Percentiles rank a stretch among this genome's conserved stretches.
These are phyloP conservation scores for Botryosphaeria dothidea DNA, from an alignment of 2,329 filamentous ascomycete species.

Conservation along the genomic window DNA sequence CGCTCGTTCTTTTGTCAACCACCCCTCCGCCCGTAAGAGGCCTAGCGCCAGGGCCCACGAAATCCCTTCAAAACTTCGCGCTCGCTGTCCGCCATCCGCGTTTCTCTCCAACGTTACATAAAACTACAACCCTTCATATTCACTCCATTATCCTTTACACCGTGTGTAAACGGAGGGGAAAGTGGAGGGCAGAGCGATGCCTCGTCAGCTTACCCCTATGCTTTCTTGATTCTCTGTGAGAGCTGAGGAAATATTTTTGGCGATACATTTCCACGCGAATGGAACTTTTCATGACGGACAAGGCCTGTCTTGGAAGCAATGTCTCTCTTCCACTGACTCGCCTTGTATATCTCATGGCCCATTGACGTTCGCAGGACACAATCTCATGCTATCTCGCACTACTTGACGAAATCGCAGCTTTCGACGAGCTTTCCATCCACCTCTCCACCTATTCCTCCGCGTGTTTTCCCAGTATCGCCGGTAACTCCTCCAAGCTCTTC, in stretches of 20 bases:
- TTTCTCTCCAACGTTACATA: slow-evolving; percentile 38
- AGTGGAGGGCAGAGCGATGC: slow-evolving; percentile 63
- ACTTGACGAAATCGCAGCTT: not conserved
- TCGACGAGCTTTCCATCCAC: not conserved
- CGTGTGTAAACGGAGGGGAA: slow-evolving; percentile 68
- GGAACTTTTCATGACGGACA: not conserved
- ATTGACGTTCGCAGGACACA: too few species aligned
- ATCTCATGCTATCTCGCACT: not conserved
- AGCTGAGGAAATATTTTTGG: slow-evolving; percentile 49
- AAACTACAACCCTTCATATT: slow-evolving; percentile 57
- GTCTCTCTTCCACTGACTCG: not conserved
- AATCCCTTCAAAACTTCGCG: slow-evolving; percentile 41
- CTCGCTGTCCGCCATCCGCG: slow-evolving; percentile 27
- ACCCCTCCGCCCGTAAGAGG: not conserved
- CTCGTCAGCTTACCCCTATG: slow-evolving; percentile 61
- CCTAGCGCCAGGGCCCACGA: slow-evolving; percentile 12
- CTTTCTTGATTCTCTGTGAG: slow-evolving; percentile 46
- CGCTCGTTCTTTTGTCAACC: slow-evolving; percentile 19
- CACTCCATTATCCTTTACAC: slow-evolving; percentile 63
- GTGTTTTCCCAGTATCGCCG: slow-evolving; percentile 38
- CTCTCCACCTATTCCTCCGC: not conserved
- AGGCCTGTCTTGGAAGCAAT: not conserved
- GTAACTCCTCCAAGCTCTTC: slow-evolving; percentile 59
- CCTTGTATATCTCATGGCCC: not conserved
- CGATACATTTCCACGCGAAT: slow-evolving; percentile 12